These are phyloP conservation scores for Monosporascus sp. DNA, from an alignment of 2,329 filamentous ascomycete genomes.

Conservation along the genomic window DNA sequence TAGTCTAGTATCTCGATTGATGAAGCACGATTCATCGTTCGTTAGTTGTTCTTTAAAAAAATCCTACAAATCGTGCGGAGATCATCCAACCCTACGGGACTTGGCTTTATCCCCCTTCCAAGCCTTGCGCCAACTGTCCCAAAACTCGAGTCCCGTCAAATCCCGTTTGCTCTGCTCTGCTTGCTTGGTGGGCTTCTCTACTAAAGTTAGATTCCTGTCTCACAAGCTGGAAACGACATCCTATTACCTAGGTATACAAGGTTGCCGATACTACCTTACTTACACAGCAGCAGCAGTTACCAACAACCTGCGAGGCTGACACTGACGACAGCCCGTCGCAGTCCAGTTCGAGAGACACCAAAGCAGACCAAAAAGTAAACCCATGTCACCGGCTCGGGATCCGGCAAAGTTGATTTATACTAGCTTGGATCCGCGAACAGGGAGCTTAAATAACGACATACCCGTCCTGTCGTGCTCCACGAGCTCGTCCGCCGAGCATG, in stretches of 20 bases:
- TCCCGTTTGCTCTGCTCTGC: not conserved
- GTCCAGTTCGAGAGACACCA: not conserved
- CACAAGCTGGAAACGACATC: not conserved
- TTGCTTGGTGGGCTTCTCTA: not conserved
- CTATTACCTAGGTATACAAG: not conserved
- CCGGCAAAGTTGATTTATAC: not conserved
- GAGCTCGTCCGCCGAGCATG: constrained; percentile 8
- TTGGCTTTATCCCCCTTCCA: not conserved
- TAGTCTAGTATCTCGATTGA: not conserved
- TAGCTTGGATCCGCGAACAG: not conserved
- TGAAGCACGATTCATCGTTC: not conserved
- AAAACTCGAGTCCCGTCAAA: not conserved
- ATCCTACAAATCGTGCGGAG: not conserved
- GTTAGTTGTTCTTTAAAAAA: not conserved
- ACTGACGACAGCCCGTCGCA: not conserved
- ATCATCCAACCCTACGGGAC: not conserved
- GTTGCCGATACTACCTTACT: too few relatives aligned
- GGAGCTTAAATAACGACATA: not conserved
- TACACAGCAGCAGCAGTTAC: not conserved
- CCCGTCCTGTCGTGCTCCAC: not conserved
- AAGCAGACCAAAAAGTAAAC: not conserved
- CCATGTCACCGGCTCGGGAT: not conserved
- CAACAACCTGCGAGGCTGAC: not conserved
- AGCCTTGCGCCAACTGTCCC: not conserved
- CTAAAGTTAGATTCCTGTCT: not conserved